A percentile compares a stretch with the other conserved stretches of the same genome.
phyloP scores from a whole-genome alignment of 2,329 filamentous ascomycete genomes.

The Fusarium torulosum region DNA sequence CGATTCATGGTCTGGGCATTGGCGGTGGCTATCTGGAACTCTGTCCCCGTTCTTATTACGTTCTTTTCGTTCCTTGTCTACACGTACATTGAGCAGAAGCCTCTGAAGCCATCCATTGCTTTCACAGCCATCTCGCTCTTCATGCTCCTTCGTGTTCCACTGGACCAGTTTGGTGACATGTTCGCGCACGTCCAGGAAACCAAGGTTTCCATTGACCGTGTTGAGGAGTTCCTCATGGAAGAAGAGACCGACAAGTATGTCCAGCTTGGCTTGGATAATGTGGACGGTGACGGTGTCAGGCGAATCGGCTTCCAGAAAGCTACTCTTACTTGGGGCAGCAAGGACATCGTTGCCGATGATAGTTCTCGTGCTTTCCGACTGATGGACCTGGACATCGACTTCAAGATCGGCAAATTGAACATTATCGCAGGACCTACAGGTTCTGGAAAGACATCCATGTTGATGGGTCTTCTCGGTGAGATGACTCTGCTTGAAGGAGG shows the following conservation, averaged over 20 bases:
- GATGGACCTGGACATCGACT: conserved; percentile 85
- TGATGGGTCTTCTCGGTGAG: conserved; percentile 96
- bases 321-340: conserved; percentile 89
- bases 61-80: conserved; percentile 97
- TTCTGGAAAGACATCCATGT: conserved; percentile 92
- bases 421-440: conserved; percentile 94
- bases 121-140: conserved; percentile 98
- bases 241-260: conserved; percentile 96
- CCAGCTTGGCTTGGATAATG: conserved; percentile 79
- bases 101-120: conserved; percentile 89
- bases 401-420: conserved; percentile 87
- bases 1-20: conserved; percentile 92
- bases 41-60: conserved; percentile 92
- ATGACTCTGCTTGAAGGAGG: conserved; percentile 88
- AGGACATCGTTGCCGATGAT: conserved; percentile 70
- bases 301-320: conserved; percentile 87
- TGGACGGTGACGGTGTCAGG: conserved; percentile 75
- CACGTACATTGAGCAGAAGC: conserved; percentile 89
- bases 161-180: conserved; percentile 98
- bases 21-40: conserved; percentile 96
- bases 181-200: conserved; percentile 97
- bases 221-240: conserved; percentile 92
- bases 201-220: conserved; percentile 95
- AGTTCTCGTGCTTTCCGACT: conserved; percentile 83
- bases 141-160: conserved; percentile 88